Percentiles rank a stretch among this genome's conserved stretches.
These are phyloP conservation scores for Termitomyces sp. DNA, from an alignment of 768 basidiomycete species.

Conservation along the genomic window DNA sequence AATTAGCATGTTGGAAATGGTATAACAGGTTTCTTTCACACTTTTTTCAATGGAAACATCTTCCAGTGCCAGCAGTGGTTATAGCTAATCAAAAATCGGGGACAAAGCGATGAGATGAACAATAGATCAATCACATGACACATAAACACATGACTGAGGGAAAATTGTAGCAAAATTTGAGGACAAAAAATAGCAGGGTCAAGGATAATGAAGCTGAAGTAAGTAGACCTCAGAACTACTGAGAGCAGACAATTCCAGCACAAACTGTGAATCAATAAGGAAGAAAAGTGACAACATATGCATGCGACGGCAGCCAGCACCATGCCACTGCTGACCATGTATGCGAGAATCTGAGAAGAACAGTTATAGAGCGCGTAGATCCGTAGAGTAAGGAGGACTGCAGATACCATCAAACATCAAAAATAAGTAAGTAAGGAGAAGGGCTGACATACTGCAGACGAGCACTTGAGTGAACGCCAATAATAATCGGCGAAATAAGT, in stretches of 20 bases:
- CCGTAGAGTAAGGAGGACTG: conserved; percentile 40
- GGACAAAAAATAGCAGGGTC: too few relatives aligned
- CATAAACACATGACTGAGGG: too few relatives aligned
- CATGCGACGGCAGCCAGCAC: conserved; percentile 24
- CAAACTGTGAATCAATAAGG: background rate
- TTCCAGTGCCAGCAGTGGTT: too few relatives aligned
- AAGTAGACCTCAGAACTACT: too few relatives aligned
- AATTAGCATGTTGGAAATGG: too few relatives aligned
- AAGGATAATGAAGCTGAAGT: too few relatives aligned
- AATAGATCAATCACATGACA: too few relatives aligned
- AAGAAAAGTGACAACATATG: conserved; percentile 28
- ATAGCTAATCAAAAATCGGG: too few relatives aligned
- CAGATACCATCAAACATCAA: background rate
- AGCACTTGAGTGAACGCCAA: conserved; percentile 39
- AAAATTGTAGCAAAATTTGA: too few relatives aligned
- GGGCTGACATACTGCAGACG: conserved; percentile 33
- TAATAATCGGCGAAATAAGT: conserved; percentile 33
- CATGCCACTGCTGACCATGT: conserved; percentile 25
- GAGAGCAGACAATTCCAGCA: background rate
- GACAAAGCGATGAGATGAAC: too few relatives aligned
- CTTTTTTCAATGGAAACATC: too few relatives aligned
- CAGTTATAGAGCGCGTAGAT: conserved; percentile 45
- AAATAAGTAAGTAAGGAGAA: background rate
- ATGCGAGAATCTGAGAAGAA: conserved; percentile 29
- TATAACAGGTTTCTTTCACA: too few relatives aligned